Percentiles rank a stretch among this genome's conserved stretches.
Conservation (phyloP, 2,329 filamentous ascomycete species). For the Aspergillus thermomutatus region DNA sequence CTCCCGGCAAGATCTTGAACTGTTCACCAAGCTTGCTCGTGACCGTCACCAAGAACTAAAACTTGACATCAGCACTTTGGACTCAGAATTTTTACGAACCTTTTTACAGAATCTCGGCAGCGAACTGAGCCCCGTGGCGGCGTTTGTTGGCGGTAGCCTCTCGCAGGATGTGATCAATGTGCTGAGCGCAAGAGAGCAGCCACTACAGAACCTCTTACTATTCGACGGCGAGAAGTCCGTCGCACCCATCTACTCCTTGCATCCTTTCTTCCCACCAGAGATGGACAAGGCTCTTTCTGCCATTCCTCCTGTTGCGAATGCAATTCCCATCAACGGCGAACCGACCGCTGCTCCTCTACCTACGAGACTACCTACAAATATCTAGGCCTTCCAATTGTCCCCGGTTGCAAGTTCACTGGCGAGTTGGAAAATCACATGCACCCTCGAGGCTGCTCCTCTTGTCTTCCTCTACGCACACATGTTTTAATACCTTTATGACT, state of each 20-base stretch:
- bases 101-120: slow-evolving; percentile 84
- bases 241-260: slow-evolving; percentile 75
- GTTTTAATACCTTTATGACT: slow-evolving; percentile 4
- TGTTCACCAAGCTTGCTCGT: slow-evolving; percentile 74
- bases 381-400: not conserved
- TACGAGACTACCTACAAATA: not conserved
- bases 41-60: slow-evolving; percentile 73
- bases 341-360: not conserved
- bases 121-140: slow-evolving; percentile 82
- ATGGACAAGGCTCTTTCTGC: slow-evolving; percentile 25
- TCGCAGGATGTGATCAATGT: slow-evolving; percentile 98
- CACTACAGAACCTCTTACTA: slow-evolving; percentile 89
- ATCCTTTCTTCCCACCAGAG: slow-evolving; percentile 57
- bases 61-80: slow-evolving; percentile 64
- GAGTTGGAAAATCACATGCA: not conserved
- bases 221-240: slow-evolving; percentile 83
- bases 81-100: slow-evolving; percentile 69
- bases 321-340: slow-evolving; percentile 21
- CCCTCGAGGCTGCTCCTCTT: not conserved
- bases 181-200: slow-evolving; percentile 83
- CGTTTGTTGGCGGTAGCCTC: slow-evolving; percentile 83
- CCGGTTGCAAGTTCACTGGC: not conserved
- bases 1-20: slow-evolving; percentile 62
- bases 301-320: slow-evolving; percentile 24
- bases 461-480: not conserved